phyloP scores from a whole-genome alignment of 148 eudicot species.

The Oxyria digyna region DNA sequence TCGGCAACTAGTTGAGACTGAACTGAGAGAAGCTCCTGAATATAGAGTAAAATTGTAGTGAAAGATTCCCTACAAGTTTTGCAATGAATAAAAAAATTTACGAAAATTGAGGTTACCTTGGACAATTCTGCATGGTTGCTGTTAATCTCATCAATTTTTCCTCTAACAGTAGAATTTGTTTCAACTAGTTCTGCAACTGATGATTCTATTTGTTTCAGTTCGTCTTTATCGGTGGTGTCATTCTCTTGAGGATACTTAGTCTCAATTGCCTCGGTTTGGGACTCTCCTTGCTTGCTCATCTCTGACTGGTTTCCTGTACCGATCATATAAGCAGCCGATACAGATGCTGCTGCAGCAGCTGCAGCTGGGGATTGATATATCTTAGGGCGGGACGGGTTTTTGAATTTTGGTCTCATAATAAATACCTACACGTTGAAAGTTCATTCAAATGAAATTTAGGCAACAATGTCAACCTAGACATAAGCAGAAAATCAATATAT shows the following conservation, averaged over 20 bases:
- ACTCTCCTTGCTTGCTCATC: conserved; percentile 19
- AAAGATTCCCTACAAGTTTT: not conserved
- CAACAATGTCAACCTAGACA: not conserved
- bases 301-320: conserved; percentile 40
- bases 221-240: conserved; percentile 19
- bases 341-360: conserved; percentile 97
- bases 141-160: conserved; percentile 56
- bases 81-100: not conserved
- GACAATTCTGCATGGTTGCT: conserved; percentile 55
- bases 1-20: conserved; percentile 76
- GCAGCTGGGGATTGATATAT: conserved; percentile 88
- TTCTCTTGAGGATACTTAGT: conserved; percentile 23
- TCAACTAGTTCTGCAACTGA: conserved; percentile 44
- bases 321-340: conserved; percentile 73
- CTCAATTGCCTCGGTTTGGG: conserved; percentile 18
- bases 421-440: conserved; percentile 32
- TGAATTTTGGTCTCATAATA: conserved; percentile 76
- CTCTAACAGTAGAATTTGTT: conserved; percentile 51
- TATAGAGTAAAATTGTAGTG: not conserved
- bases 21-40: conserved; percentile 81
- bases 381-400: conserved; percentile 51
- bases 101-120: conserved; percentile 37
- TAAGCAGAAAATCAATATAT: not conserved
- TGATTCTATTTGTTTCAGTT: conserved; percentile 48
- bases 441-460: not conserved